Evolutionary conservation across 805 yeast species (phyloP).

Genomic region (Candida chilensis): DNA sequence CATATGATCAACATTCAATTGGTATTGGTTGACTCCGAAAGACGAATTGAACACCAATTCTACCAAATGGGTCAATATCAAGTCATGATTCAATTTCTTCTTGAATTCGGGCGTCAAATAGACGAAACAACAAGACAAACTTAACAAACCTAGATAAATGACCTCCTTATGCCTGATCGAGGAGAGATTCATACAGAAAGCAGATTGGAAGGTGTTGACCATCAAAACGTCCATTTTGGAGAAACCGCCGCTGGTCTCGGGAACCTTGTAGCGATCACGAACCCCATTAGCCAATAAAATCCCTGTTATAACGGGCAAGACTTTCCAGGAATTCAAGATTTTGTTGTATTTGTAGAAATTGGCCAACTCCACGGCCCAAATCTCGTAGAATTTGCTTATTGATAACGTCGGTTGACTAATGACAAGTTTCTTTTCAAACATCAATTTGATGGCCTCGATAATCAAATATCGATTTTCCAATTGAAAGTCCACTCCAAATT

Average conservation of each 20-base stretch:
- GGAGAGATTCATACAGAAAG: not conserved
- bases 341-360: conserved; percentile 18
- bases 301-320: conserved; percentile 38
- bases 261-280: conserved; percentile 13
- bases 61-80: not conserved
- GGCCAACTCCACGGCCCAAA: conserved; percentile 21
- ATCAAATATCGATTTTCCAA: conserved; percentile 25
- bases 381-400: conserved; percentile 30
- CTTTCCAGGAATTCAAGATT: conserved; percentile 30
- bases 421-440: conserved; percentile 33
- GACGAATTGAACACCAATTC: not conserved
- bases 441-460: conserved; percentile 37
- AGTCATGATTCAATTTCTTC: not conserved
- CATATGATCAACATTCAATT: no score
- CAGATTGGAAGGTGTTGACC: not conserved
- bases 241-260: not conserved
- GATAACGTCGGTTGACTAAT: conserved; percentile 40
- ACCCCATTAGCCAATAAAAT: conserved; percentile 24
- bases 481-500: conserved; percentile 7
- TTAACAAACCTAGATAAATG: not conserved
- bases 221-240: not conserved
- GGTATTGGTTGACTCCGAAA: not conserved
- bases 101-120: not conserved
- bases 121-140: not conserved
- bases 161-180: not conserved